phyloP scores from a whole-genome alignment of 2,329 filamentous ascomycete genomes.

The Alternaria sp. region DNA sequence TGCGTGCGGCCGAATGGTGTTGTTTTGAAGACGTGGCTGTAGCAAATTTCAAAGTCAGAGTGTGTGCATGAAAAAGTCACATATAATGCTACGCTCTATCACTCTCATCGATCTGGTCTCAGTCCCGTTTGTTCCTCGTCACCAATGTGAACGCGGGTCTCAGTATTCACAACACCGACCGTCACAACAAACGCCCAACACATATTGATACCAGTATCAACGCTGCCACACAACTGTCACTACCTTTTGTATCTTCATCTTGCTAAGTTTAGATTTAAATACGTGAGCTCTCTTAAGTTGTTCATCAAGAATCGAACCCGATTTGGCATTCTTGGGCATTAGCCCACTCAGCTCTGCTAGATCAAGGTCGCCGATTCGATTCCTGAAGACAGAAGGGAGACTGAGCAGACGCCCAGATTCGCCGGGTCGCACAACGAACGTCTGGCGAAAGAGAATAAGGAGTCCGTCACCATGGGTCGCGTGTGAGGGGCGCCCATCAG shows the following conservation, averaged over 20 bases:
- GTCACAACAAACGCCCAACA: constrained; percentile 11
- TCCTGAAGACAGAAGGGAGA: constrained; percentile 11
- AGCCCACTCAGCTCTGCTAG: not conserved
- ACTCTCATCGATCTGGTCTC: not conserved
- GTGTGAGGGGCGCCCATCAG: constrained; percentile 9
- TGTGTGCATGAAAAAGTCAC: not conserved
- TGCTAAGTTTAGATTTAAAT: not conserved
- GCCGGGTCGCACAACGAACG: not conserved
- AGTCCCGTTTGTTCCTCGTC: constrained; percentile 1
- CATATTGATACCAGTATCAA: not conserved
- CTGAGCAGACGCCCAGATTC: constrained; percentile 2
- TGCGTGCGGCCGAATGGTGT: not conserved
- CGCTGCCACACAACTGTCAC: not conserved
- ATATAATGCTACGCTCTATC: not conserved
- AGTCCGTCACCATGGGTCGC: constrained; percentile 6
- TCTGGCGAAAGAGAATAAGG: constrained; percentile 6
- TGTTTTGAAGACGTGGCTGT: not conserved
- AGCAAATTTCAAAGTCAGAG: not conserved
- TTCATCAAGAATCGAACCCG: constrained; percentile 5
- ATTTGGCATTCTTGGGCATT: not conserved
- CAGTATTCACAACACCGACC: not conserved
- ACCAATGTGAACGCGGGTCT: constrained; percentile 7
- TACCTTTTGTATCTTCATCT: not conserved
- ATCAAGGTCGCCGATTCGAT: not conserved
- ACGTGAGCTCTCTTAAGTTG: not conserved